Base-by-base conservation (phyloP, 1,139 yeast genomes). In the Sugiyamaella japonica region DNA sequence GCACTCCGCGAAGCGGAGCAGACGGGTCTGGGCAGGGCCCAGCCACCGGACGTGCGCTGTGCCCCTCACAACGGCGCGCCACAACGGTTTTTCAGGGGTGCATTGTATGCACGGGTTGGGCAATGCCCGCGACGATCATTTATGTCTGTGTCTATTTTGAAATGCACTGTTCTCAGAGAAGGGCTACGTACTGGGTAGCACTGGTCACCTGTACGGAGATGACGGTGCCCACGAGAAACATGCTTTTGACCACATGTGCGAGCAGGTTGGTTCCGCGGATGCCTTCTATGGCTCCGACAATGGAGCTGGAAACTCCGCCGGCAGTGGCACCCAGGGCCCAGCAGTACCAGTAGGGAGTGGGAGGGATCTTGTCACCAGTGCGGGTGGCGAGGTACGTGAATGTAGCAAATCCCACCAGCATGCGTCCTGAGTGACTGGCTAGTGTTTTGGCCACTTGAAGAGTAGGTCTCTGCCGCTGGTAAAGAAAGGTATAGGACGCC, bases 261-360 rank as follows among this genome's bases (percentile, higher is more conserved):
- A 36, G 45, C 12, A 52, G 37, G n/a, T 15, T 29, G 10, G 36
- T 15, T 12, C 54, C 54, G 12, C 47, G 31, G 20, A 41, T 25
- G 2, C 54, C 54, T 17, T 52, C 52, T 7, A 48, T 23, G 3
- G 32, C 15, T 17, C 52, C 47, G 28, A 48, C 40, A 20, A 52
- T 28, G 16, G 52, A 25, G 34, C 42, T 41, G 31, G 55, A 34
- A 23, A 49, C 52, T 25, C 44, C 52, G 23, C 55, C 55, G 8
- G 55, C 55, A 25, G 45, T 39, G 23, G 55, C 55, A 29, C 55
- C 55, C 16, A 52, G 34, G 29, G 52, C 15, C 52, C 55, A 52
- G 40, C 55, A 47, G 20, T 47, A 52, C 55, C 52, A 52, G 32
- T 32, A 52, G 6, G 52, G 49, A 20, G 37, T 29, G 6, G 55